These are phyloP conservation scores for Leishmania gerbilli DNA, from an alignment of 208 protist genomes.

Conservation along the genomic window DNA sequence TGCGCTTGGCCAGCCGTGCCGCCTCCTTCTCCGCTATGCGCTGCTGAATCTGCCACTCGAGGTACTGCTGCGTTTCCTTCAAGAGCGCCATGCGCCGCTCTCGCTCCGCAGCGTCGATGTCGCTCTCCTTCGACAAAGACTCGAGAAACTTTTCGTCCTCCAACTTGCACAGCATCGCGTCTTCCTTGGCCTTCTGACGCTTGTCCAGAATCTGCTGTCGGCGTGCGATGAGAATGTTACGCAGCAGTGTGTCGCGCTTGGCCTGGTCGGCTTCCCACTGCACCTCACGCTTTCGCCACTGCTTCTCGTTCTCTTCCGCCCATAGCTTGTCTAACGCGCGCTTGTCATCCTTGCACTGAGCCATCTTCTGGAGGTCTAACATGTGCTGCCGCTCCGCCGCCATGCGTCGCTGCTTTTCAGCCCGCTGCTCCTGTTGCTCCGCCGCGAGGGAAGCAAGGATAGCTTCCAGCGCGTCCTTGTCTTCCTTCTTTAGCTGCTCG, in stretches of 20 bases:
- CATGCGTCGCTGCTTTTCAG: slow-evolving; percentile 40
- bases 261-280: slow-evolving; percentile 68
- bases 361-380: slow-evolving; percentile 64
- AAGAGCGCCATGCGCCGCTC: slow-evolving; percentile 42
- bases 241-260: slow-evolving; percentile 61
- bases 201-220: slow-evolving; percentile 83
- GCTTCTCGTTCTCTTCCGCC: slow-evolving; percentile 76
- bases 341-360: slow-evolving; percentile 53
- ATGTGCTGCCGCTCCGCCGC: slow-evolving; percentile 41
- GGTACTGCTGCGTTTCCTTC: slow-evolving; percentile 72
- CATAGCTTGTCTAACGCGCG: slow-evolving; percentile 71
- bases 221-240: slow-evolving; percentile 73
- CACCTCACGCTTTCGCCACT: slow-evolving; percentile 84
- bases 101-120: slow-evolving; percentile 54
- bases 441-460: slow-evolving; percentile 56
- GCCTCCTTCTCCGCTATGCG: slow-evolving; percentile 46
- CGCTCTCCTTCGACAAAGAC: slow-evolving; percentile 31
- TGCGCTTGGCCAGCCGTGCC: slow-evolving; percentile 35
- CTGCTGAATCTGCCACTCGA: slow-evolving; percentile 67
- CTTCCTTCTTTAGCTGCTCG: slow-evolving; percentile 66
- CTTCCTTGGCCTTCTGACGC: slow-evolving; percentile 45
- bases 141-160: slow-evolving; percentile 62
- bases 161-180: slow-evolving; percentile 31
- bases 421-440: slow-evolving; percentile 45
- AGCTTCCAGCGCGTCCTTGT: slow-evolving; percentile 64